Evolutionary conservation across 2,329 filamentous ascomycete species (phyloP), one percentile per base, ranked within the genome.

Genomic region (Tolypocladium paradoxum): DNA sequence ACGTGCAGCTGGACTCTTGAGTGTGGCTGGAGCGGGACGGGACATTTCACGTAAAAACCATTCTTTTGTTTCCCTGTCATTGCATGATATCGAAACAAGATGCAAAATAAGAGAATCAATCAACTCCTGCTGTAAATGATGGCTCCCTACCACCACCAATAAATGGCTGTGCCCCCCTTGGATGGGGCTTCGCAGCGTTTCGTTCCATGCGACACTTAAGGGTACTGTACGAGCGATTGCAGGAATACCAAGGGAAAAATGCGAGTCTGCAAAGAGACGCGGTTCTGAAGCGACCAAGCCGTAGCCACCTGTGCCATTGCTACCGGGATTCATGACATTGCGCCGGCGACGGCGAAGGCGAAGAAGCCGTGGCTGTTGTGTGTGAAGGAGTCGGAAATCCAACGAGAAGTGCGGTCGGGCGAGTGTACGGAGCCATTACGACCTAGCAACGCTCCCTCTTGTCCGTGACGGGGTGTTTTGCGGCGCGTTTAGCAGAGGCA

Each of bases 1-100:
- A 87, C 61, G 84, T 87, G 57, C 73, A 84, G 67, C 70, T 85
- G 52, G 70, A 82, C 61, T 57, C 65, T 57, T 70, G 58, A 59
- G 50, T 6, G 34, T 18, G 14, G 36, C 18, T 20, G 27, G 36
- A 45, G 22, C 31, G 46, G 33, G 2, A 22, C 24, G 24, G 34
- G 22, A 20, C 43, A 24, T 11, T 14, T 27, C 24, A 47, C 43
- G 29, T 18, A 9, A 20, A 33, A 18, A 8, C 22, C 24, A 18
- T 37, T 11, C 12, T 36, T 45, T 31, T 43, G 37, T 35, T 47
- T 24, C 48, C 47, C 38, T 24, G 22, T 35, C 31, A 35, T 51
- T 36, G 50, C 49, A 50, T 48, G 34, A 18, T 52, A 48, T 52
- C 37, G 43, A 29, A 35, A 34, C 31, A 47, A 29, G 27, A 48